These are phyloP conservation scores for Solanum piurae DNA, from an alignment of 257 asterid species.

Conservation along the genomic window DNA sequence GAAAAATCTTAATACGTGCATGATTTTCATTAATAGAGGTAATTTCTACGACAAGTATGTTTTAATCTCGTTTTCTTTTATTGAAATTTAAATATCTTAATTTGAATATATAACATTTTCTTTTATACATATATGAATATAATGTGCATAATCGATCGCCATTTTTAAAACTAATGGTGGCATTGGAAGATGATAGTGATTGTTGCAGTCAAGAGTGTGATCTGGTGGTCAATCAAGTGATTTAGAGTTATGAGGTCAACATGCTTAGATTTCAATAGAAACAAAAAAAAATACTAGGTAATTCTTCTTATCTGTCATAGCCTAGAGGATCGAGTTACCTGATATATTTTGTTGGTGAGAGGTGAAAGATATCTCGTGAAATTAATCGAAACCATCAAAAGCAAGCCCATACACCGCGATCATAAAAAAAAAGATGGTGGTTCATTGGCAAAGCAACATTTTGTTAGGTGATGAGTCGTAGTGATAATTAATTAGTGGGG, in stretches of 20 bases:
- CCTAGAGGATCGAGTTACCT: accelerated
- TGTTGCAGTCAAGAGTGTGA: neutral
- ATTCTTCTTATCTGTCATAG: neutral
- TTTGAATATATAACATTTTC: neutral
- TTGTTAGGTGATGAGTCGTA: neutral
- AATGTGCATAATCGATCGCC: neutral
- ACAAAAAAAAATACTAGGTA: too few species aligned
- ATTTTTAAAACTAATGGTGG: neutral
- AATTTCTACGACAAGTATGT: neutral
- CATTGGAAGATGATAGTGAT: neutral
- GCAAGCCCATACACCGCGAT: too few species aligned
- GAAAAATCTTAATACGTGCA: neutral
- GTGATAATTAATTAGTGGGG: neutral
- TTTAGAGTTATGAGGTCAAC: too few species aligned
- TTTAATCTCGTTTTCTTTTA: neutral
- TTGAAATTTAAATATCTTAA: neutral
- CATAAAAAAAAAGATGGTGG: neutral
- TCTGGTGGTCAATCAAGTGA: too few species aligned
- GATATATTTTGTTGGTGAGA: accelerated
- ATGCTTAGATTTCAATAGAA: neutral
- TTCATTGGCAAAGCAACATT: neutral
- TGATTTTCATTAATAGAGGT: neutral
- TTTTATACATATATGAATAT: neutral
- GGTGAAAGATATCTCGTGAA: neutral
- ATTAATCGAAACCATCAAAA: too few species aligned